Evolutionary conservation across 164 flowering plant species (phyloP).

Genomic region (Stephania japonica): DNA sequence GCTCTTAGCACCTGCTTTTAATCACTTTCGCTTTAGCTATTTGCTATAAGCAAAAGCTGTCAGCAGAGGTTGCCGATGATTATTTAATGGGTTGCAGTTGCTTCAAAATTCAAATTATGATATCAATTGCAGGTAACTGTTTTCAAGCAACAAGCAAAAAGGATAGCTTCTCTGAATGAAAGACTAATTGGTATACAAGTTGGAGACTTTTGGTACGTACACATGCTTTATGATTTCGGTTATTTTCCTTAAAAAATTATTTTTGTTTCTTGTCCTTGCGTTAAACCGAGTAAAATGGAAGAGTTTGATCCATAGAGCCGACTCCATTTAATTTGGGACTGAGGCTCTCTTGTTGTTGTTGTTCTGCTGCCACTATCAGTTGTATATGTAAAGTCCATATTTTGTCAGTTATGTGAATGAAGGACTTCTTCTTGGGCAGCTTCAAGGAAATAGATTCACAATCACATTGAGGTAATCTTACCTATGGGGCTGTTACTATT

Average conservation of each 20-base stretch:
- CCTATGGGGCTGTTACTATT: no score
- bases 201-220: constrained; percentile 77
- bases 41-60: no score
- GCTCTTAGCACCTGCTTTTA: no score
- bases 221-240: constrained; percentile 3
- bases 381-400: constrained; percentile 1
- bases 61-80: neutral
- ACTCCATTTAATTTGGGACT: no score
- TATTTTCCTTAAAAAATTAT: neutral
- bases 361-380: neutral
- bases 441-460: constrained; percentile 86
- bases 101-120: neutral
- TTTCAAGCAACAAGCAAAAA: constrained; percentile 77
- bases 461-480: constrained; percentile 65
- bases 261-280: no score
- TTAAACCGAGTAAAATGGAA: no score
- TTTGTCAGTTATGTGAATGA: constrained; percentile 69
- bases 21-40: no score
- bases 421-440: constrained; percentile 89
- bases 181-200: constrained; percentile 87
- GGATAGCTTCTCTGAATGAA: constrained; percentile 69
- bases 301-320: no score
- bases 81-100: neutral
- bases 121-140: constrained; percentile 59
- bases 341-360: no score